Base-by-base conservation (phyloP, 768 basidiomycete species). In the Mycena metata region DNA sequence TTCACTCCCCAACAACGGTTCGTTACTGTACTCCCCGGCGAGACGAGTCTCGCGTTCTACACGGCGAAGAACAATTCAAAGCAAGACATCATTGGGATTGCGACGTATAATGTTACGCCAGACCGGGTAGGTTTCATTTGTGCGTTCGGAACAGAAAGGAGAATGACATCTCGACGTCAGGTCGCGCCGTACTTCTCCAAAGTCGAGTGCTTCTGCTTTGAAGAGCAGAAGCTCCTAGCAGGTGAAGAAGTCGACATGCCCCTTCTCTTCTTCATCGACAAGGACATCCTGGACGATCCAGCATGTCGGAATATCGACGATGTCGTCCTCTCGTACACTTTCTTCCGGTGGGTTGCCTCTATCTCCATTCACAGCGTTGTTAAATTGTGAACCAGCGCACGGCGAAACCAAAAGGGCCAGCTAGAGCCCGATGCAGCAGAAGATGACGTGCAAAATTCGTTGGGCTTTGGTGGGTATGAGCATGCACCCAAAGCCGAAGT, bases 181-280 rank as follows among this genome's bases (percentile, higher is more conserved):
- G 88, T 99, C 72, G 98, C 98, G 11, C 96, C 97, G 0, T 99
- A 99, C 79, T 99, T 99, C 76, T 96, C 96, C 57, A 99, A 99
- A 82, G 96, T 99, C 15, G 98, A 99, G 79, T 99, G 98, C 73
- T 99, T 99, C 84, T 99, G 98, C 80, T 99, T 99, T 73, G 98
- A 99, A 78, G 98, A 99, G 77, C 98, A 99, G 80, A 93, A 91
- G 73, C 88, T 99, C 12, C 83, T 98, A 26, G 96, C 96, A 0
- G 91, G 92, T 33, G 98, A 99, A 81, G 96, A 98, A 80, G 93
- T 99, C 39, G 98, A 99, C 79, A 95, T 99, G 88, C 98, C 98
- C 3, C 86, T 99, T 21, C 87, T 99, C 63, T 99, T 99, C 83
- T 99, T 99, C 84, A 97, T 99, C 73, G 98, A 99, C 83, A 94